Base-by-base conservation (phyloP, 345 rosid genomes). In the Citrus maxima region DNA sequence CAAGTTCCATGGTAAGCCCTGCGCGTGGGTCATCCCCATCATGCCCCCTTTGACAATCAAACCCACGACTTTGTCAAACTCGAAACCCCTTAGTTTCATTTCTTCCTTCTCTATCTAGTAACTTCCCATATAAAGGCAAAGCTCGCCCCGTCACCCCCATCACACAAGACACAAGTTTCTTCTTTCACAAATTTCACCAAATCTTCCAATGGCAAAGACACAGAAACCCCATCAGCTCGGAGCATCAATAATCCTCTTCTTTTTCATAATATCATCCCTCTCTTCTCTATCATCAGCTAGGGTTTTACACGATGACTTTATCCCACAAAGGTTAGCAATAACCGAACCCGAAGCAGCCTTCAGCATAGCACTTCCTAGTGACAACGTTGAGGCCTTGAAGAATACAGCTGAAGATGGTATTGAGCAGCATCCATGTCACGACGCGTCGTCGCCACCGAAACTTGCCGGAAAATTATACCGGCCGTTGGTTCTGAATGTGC, bases 401-500 rank as follows among this genome's bases (percentile, higher is more conserved):
- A 5, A 62, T 3, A 22, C 25, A 0, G 24, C 35, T 30, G 68
- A 63, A 8, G 59, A 70, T 28, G 32, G 8, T 22, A 22, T 27
- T 62, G 30, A 21, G 6, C 65, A 74, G 13, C 18, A 51, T 27
- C 83, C 80, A n/a, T 71, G 83, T 42, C 72, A 51, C 30, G 71
- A 28, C 37, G 64, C 55, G 81, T 51, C 34, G 34, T 7, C 58
- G 22, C 7, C 70, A 5, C 81, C 42, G 8, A 72, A 76, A 28
- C 42, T 65, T 0, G 14, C 75, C 70, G 85, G 86, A 14, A 88
- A 59, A 37, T 90, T 46, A 13, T 18, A 87, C 42, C 86, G 85
- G 37, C 77, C 87, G 27, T 38, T 88, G 84, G 49, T 87, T 84
- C 83, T 93, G 77, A 86, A 75, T 54, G 74, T 82, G 83, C 90